These are phyloP conservation scores for Taphrina sp. DNA, from an alignment of 1,139 yeast species.

Conservation along the genomic window DNA sequence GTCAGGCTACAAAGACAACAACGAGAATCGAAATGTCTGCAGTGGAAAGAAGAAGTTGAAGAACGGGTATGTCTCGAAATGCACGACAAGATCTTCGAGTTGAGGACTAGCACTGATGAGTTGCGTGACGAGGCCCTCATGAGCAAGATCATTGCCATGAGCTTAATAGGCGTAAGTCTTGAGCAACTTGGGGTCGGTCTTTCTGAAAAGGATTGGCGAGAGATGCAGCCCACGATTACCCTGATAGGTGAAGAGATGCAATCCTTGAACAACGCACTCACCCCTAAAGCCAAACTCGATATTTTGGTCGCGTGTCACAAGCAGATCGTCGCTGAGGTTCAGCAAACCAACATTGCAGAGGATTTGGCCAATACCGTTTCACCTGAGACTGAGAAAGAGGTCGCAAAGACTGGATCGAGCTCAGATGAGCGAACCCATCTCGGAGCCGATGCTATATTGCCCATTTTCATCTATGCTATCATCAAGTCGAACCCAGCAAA, in stretches of 20 bases:
- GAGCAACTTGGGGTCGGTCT: constrained; percentile 31
- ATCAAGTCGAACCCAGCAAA: constrained; percentile 49
- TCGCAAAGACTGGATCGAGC: background rate
- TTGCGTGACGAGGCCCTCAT: constrained; percentile 32
- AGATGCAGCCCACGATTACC: constrained; percentile 27
- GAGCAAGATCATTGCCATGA: constrained; percentile 29
- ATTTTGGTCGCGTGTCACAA: constrained; percentile 33
- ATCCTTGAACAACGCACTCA: constrained; percentile 28
- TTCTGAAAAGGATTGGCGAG: constrained; percentile 6
- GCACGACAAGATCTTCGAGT: constrained; percentile 33
- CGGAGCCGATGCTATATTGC: constrained; percentile 55
- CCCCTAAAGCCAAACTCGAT: constrained; percentile 34
- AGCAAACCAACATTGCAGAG: constrained; percentile 21
- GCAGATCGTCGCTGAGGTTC: constrained; percentile 30
- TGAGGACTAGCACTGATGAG: constrained; percentile 33
- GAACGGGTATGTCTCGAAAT: constrained; percentile 32
- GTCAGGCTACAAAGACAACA: constrained; percentile 1
- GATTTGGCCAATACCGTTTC: background rate
- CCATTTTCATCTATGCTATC: constrained; percentile 55
- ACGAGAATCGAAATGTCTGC: constrained; percentile 8
- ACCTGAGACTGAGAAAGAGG: background rate
- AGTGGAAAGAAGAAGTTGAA: constrained; percentile 33
- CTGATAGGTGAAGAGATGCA: constrained; percentile 23
- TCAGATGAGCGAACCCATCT: constrained; percentile 4
- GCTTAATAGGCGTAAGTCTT: constrained; percentile 18